Evolutionary conservation across 306 rosid genomes (phyloP), one percentile per base, ranked within the genome.

Genomic region (Vigna hirtella): DNA sequence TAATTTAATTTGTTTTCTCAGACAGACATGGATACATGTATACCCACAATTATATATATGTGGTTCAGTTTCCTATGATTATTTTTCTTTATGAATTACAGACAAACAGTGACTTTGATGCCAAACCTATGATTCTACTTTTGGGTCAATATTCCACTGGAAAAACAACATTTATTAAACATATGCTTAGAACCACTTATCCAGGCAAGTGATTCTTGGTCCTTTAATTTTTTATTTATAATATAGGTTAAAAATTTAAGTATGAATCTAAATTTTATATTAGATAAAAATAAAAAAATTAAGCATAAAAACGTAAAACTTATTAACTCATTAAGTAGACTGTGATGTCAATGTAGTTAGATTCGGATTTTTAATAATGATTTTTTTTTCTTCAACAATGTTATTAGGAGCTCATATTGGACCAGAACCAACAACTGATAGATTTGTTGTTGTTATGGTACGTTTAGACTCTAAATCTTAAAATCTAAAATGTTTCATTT

Each of bases 361-460:
- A 20, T 20, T 20, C 20, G 1, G 20, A 20, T 20, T 20, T 20
- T 20, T 20, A 20, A 20, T 20, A 20, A 20, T 20, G 20, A 20
- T 20, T 20, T 20, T 20, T 20, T 20, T 20, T 20, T 20, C 20
- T 20, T 20, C 20, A 20, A 20, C 6, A 71, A 70, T 77, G 47
- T 71, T 74, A 63, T 42, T 83, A 95, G 99, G 99, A 77, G 96
- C 99, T 83, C 98, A 95, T 83, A 95, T 95, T 81, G 99, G 99
- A 80, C 99, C 99, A 0, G 99, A 95, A 78, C 99, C 98, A 72
- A 95, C 99, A 56, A 95, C 99, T 0, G 99, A 95, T 86, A 91
- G 99, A 82, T 95, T 95, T 89, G 99, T 95, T 79, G 99, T 88
- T 67, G 96, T 95, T 71, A 95, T 95, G 99, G 99, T 95, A 91